These are phyloP conservation scores for Physcomitrium patens DNA, from an alignment of 225 moss, liverwort and hornwort genomes.

Conservation along the genomic window DNA sequence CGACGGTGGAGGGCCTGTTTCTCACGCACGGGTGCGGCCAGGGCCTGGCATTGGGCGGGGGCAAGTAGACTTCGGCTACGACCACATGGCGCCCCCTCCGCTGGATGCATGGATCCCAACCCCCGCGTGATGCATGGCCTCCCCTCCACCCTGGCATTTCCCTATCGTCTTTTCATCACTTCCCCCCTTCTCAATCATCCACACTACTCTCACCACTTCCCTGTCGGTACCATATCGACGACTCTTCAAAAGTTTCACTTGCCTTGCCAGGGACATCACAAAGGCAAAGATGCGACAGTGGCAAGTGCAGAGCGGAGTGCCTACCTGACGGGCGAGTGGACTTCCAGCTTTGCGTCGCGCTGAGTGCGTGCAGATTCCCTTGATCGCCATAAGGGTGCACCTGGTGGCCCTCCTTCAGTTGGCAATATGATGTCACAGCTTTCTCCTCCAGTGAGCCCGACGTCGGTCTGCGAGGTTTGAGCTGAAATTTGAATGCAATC, in stretches of 20 bases:
- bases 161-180: too few relatives aligned
- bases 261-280: background rate
- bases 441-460: background rate
- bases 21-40: background rate
- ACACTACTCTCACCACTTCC: too few relatives aligned
- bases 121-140: slow-evolving; percentile 17
- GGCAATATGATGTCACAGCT: background rate
- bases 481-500: slow-evolving; percentile 12
- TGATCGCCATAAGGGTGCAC: background rate
- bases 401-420: slow-evolving; percentile 14
- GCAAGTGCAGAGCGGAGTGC: background rate
- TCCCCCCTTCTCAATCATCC: too few relatives aligned
- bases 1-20: slow-evolving; percentile 8
- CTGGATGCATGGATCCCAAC: slow-evolving; percentile 39
- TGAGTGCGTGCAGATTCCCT: background rate
- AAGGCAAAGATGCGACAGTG: background rate
- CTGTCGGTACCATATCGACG: too few relatives aligned
- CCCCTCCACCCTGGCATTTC: slow-evolving; percentile 19
- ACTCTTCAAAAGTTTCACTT: too few relatives aligned
- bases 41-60: slow-evolving; percentile 15
- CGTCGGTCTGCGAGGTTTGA: background rate
- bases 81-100: slow-evolving; percentile 1
- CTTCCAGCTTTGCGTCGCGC: too few relatives aligned
- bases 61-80: slow-evolving; percentile 41
- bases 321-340: slow-evolving; percentile 8